Conservation (phyloP, 345 rosid species). For the Gossypium mustelinum region DNA sequence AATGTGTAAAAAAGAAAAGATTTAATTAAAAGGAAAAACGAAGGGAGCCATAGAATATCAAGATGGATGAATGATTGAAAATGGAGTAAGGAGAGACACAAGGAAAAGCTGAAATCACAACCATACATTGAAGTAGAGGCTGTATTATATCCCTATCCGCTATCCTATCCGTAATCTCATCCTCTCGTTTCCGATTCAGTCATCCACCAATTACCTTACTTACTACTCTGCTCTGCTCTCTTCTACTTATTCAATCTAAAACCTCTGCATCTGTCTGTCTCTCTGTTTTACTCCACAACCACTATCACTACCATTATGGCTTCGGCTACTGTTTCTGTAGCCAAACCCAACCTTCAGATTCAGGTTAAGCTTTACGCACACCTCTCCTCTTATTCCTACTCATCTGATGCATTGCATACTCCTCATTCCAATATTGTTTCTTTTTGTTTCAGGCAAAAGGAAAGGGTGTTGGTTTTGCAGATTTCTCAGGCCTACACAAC, state of each 20-base stretch:
- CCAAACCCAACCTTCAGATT: slow-evolving; percentile 88
- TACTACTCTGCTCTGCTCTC: background rate
- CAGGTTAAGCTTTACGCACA: background rate
- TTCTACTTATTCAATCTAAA: slow-evolving; percentile 15
- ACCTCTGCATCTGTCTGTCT: background rate
- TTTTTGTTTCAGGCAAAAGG: slow-evolving; percentile 33
- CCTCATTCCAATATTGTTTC: background rate
- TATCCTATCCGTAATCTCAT: slow-evolving; percentile 70
- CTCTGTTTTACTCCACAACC: background rate
- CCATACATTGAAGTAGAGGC: slow-evolving; percentile 57
- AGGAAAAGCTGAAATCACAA: slow-evolving; percentile 30
- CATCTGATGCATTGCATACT: background rate
- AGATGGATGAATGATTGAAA: background rate
- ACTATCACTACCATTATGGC: slow-evolving; percentile 2
- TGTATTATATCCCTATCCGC: slow-evolving; percentile 11
- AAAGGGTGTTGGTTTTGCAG: slow-evolving; percentile 71
- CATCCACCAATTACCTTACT: slow-evolving; percentile 12
- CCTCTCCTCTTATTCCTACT: no score
- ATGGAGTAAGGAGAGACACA: slow-evolving; percentile 15
- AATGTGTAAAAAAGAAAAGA: no score
- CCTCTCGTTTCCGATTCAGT: slow-evolving; percentile 37
- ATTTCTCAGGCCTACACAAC: slow-evolving; percentile 71
- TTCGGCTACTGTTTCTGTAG: slow-evolving; percentile 85
- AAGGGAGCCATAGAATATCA: no score
- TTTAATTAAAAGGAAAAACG: no score